Percentiles rank a stretch among this genome's conserved stretches.
Conservation (phyloP, 2,329 filamentous ascomycete genomes). For the Leptographium lundbergii region DNA sequence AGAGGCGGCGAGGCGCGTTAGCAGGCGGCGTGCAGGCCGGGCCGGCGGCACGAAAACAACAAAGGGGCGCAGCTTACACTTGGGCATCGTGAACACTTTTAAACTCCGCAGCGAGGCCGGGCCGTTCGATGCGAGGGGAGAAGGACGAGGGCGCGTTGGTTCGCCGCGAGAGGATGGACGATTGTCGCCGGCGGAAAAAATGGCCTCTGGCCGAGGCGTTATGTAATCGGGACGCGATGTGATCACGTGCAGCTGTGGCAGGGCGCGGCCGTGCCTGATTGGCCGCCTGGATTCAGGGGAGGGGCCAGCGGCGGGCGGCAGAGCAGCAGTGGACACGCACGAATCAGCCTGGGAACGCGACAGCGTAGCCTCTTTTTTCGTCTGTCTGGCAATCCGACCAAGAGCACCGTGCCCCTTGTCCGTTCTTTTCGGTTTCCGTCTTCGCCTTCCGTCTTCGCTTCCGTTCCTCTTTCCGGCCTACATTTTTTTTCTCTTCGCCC, state of each 20-base stretch:
- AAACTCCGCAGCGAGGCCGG: not conserved
- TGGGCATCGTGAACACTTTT: slow-evolving; percentile 53
- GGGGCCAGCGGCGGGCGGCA: not conserved
- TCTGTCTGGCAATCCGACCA: no score
- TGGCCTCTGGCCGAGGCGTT: not conserved
- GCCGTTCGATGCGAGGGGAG: not conserved
- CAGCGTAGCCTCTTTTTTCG: not conserved
- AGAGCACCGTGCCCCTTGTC: no score
- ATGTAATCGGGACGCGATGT: not conserved
- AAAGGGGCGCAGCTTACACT: slow-evolving; percentile 52
- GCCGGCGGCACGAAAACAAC: no score
- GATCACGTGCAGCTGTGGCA: not conserved
- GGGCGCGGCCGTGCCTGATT: not conserved
- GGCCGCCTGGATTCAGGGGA: not conserved
- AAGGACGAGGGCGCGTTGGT: not conserved
- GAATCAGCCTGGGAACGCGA: not conserved
- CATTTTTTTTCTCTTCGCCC: not conserved
- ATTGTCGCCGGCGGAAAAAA: not conserved
- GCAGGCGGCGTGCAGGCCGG: not conserved
- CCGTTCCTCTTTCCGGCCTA: no score
- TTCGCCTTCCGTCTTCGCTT: no score
- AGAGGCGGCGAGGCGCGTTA: slow-evolving; percentile 3
- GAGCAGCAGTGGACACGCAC: not conserved
- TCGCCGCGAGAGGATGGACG: no score
- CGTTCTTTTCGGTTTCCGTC: no score